Conservation (phyloP, 768 basidiomycete species). For the Hericium coralloides region DNA sequence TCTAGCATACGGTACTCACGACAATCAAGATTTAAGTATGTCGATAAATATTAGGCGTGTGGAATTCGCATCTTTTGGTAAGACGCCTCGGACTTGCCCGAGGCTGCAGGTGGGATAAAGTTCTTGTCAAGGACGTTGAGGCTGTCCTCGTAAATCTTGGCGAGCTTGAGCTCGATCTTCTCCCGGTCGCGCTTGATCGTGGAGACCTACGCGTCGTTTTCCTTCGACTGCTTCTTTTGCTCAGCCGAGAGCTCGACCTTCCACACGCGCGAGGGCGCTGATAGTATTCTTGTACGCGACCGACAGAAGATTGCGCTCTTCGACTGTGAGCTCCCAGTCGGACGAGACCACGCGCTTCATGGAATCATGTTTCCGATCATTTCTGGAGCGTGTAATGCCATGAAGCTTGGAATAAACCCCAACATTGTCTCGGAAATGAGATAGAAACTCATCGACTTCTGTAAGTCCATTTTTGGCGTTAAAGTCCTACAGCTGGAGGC, state of each 20-base stretch:
- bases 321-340: conserved; percentile 95
- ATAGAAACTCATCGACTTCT: too few relatives aligned
- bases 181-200: conserved; percentile 99
- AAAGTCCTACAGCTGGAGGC: too few relatives aligned
- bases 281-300: conserved; percentile 99
- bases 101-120: conserved; percentile 92
- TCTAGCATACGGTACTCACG: too few relatives aligned
- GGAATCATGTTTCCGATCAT: conserved; percentile 99
- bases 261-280: conserved; percentile 94
- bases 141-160: conserved; percentile 98
- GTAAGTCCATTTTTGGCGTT: too few relatives aligned
- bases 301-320: conserved; percentile 96
- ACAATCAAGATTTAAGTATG: too few relatives aligned
- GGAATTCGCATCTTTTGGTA: conserved; percentile 95
- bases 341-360: conserved; percentile 98
- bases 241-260: conserved; percentile 97
- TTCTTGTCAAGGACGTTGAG: conserved; percentile 96
- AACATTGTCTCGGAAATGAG: too few relatives aligned
- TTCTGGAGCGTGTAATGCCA: too few relatives aligned
- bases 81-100: conserved; percentile 97
- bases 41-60: too few relatives aligned
- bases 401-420: too few relatives aligned
- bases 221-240: conserved; percentile 98
- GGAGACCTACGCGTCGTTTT: conserved; percentile 88
- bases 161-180: conserved; percentile 95